Evolutionary conservation across 164 flowering plant genomes (phyloP).

Genomic region (Magnolia kwangsiensis): DNA sequence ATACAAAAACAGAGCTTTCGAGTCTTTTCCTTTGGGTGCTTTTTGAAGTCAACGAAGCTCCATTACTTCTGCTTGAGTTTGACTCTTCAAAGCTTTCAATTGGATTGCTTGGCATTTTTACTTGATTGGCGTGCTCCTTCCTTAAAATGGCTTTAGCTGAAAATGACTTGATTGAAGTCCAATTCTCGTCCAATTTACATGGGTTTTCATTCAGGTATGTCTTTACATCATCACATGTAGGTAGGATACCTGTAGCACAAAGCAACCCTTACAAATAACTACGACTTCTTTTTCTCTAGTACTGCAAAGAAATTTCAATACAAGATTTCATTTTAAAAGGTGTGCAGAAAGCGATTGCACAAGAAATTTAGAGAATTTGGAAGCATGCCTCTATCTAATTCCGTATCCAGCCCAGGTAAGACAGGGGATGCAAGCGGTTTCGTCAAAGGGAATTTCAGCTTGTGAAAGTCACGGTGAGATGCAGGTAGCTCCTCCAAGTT

Average conservation of each 20-base stretch:
- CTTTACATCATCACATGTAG: slow-evolving; percentile 52
- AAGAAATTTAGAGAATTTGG: neutral
- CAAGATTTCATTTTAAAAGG: neutral
- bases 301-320: neutral
- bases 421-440: slow-evolving; percentile 39
- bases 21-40: slow-evolving; percentile 19
- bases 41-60: slow-evolving; percentile 9
- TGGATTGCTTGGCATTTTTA: slow-evolving; percentile 8
- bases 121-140: slow-evolving; percentile 15
- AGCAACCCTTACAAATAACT: slow-evolving; percentile 6
- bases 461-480: slow-evolving; percentile 47
- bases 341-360: neutral
- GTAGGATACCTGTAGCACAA: slow-evolving; percentile 51
- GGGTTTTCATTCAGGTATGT: slow-evolving; percentile 33
- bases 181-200: slow-evolving; percentile 26
- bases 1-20: slow-evolving; percentile 40
- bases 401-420: slow-evolving; percentile 31
- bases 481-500: slow-evolving; percentile 51
- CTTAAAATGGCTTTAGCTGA: slow-evolving; percentile 39
- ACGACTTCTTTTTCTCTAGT: neutral
- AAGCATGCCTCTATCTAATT: slow-evolving; percentile 63
- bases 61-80: slow-evolving; percentile 16
- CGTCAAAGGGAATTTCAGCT: slow-evolving; percentile 36
- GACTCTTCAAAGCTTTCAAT: slow-evolving; percentile 13
- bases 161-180: slow-evolving; percentile 37